phyloP scores from a whole-genome alignment of 768 basidiomycete genomes.

The Heimioporus sp. region DNA sequence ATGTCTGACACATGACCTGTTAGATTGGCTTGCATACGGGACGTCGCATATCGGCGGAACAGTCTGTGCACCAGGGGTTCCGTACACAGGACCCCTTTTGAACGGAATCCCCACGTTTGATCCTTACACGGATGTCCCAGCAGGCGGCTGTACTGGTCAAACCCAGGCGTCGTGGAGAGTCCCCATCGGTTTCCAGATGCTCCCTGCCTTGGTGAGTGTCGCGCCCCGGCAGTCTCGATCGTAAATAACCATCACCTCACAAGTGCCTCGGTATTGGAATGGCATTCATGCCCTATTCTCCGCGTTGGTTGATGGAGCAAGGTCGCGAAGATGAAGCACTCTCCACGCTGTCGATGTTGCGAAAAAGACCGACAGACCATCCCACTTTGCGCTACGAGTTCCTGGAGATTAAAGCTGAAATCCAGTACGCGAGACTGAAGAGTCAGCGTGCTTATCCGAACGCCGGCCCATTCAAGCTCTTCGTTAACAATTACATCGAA shows the following conservation, averaged over 20 bases:
- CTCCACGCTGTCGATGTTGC: constrained; percentile 32
- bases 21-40: constrained; percentile 33
- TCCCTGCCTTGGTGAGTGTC: constrained; percentile 36
- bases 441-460: constrained; percentile 17
- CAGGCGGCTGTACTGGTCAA: constrained; percentile 31
- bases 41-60: constrained; percentile 35
- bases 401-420: constrained; percentile 39
- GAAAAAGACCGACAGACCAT: constrained; percentile 32
- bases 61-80: constrained; percentile 25
- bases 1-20: neutral
- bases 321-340: constrained; percentile 37
- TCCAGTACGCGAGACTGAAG: constrained; percentile 25
- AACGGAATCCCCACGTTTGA: constrained; percentile 32
- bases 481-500: constrained; percentile 23
- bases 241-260: neutral
- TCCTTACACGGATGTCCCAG: constrained; percentile 28
- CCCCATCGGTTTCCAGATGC: constrained; percentile 36
- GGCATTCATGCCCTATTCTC: constrained; percentile 40
- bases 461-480: constrained; percentile 16
- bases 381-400: constrained; percentile 37
- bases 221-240: constrained; percentile 1
- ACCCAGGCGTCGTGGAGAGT: constrained; percentile 34
- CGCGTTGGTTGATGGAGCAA: constrained; percentile 41
- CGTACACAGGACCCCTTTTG: constrained; percentile 30
- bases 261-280: constrained; percentile 32